These are phyloP conservation scores for Ceratobasidium sp. DNA, from an alignment of 1,284 basidiomycete species.

Conservation along the genomic window DNA sequence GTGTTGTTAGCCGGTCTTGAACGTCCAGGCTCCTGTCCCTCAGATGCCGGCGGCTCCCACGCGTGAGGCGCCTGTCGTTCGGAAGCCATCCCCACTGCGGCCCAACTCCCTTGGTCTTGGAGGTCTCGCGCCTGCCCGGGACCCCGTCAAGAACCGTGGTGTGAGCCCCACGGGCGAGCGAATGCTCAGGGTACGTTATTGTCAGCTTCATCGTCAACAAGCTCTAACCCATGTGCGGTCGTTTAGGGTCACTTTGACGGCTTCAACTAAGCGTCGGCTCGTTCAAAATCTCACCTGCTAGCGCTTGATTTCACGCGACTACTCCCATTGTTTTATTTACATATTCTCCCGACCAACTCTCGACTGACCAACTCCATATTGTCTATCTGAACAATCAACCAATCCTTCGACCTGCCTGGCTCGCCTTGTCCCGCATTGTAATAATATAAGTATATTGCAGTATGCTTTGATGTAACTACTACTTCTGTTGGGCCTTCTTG, in stretches of 20 bases:
- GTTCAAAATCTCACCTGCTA: no score
- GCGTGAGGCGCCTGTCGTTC: constrained; percentile 21
- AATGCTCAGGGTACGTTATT: constrained; percentile 43
- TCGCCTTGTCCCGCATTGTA: constrained; percentile 22
- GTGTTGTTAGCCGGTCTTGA: neutral
- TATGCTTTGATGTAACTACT: constrained; percentile 26
- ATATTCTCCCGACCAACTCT: constrained; percentile 24
- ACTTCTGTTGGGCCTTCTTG: constrained; percentile 5
- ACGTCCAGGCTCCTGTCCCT: constrained; percentile 1
- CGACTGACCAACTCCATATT: constrained; percentile 28
- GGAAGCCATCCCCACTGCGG: constrained; percentile 36
- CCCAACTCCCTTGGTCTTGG: neutral
- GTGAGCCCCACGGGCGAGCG: constrained; percentile 47
- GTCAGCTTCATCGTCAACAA: neutral
- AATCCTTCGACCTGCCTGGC: neutral
- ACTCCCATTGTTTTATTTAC: no score
- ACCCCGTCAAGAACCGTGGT: constrained; percentile 43
- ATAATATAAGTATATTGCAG: constrained; percentile 32
- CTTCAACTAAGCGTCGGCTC: constrained; percentile 19
- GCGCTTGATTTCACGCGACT: no score
- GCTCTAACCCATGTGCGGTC: neutral
- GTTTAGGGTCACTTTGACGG: constrained; percentile 47
- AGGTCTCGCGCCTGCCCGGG: constrained; percentile 12
- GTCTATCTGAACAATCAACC: constrained; percentile 22
- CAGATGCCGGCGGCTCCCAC: constrained; percentile 20